Evolutionary conservation across 2,329 filamentous ascomycete genomes (phyloP).

Genomic region (Paraphaeosphaeria minitans): DNA sequence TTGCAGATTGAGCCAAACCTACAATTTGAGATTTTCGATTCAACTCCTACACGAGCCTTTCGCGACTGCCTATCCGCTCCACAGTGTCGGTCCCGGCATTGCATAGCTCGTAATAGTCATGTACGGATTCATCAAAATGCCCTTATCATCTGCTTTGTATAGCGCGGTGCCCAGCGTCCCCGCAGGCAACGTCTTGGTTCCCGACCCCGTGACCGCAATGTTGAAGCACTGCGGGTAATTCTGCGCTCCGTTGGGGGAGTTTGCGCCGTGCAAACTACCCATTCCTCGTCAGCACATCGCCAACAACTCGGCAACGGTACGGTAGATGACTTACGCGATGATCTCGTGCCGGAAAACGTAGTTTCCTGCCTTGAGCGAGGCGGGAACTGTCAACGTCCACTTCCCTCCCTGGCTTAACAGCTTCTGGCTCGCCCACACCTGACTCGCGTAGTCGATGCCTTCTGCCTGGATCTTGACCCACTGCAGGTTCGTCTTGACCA

Average conservation of each 20-base stretch:
- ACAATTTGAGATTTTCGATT: too few relatives aligned
- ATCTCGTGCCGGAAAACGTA: slow-evolving; percentile 59
- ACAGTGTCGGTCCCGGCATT: slow-evolving; percentile 35
- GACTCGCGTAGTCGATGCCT: slow-evolving; percentile 4
- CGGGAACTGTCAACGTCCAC: slow-evolving; percentile 11
- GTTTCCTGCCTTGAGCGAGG: slow-evolving; percentile 37
- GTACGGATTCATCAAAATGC: slow-evolving; percentile 47
- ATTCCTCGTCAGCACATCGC: slow-evolving; percentile 15
- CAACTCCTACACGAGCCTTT: not conserved
- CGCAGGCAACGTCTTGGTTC: slow-evolving; percentile 42
- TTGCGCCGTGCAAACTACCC: slow-evolving; percentile 48
- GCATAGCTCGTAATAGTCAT: slow-evolving; percentile 32
- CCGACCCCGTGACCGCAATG: slow-evolving; percentile 52
- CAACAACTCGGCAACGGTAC: too few relatives aligned
- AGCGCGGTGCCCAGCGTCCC: slow-evolving; percentile 57
- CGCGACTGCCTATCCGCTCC: not conserved
- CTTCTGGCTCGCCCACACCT: slow-evolving; percentile 12
- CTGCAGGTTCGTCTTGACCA: slow-evolving; percentile 22
- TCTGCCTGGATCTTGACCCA: slow-evolving; percentile 32
- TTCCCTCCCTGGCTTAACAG: slow-evolving; percentile 5
- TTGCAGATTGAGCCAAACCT: too few relatives aligned
- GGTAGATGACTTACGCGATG: slow-evolving; percentile 15
- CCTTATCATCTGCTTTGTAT: slow-evolving; percentile 39
- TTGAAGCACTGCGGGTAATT: slow-evolving; percentile 57
- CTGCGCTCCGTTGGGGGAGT: slow-evolving; percentile 51